Percentiles rank a stretch among this genome's conserved stretches.
Evolutionary conservation across 1,139 yeast genomes (phyloP).

Genomic region (Debaryomycetaceae sp.): DNA sequence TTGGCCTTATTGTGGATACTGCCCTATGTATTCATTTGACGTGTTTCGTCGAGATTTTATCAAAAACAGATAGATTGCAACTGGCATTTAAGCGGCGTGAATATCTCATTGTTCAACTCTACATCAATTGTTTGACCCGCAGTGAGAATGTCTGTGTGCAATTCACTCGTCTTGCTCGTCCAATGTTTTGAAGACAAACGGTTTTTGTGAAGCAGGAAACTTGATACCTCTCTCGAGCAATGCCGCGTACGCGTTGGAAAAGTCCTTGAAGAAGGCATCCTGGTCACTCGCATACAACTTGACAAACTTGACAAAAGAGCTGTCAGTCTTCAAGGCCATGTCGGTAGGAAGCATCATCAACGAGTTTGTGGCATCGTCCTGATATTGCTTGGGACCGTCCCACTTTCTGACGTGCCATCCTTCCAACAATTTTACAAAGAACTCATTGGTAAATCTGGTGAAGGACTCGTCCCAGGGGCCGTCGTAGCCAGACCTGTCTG

Average conservation of each 20-base stretch:
- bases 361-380: conserved; percentile 67
- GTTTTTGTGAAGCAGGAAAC: conserved; percentile 46
- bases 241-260: conserved; percentile 62
- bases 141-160: too few relatives aligned
- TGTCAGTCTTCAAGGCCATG: conserved; percentile 66
- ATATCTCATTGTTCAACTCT: too few relatives aligned
- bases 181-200: conserved; percentile 58
- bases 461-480: conserved; percentile 97
- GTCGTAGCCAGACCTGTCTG: conserved; percentile 64
- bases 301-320: conserved; percentile 61
- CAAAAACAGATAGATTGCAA: too few relatives aligned
- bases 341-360: conserved; percentile 92
- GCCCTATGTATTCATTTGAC: too few relatives aligned
- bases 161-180: conserved; percentile 52
- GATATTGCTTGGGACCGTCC: conserved; percentile 73
- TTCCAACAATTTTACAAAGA: conserved; percentile 65
- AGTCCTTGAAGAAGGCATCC: conserved; percentile 67
- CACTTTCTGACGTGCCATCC: conserved; percentile 78
- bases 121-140: too few relatives aligned
- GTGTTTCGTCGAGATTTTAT: too few relatives aligned
- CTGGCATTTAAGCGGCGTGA: too few relatives aligned
- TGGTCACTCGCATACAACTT: conserved; percentile 69
- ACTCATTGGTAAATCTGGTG: conserved; percentile 79
- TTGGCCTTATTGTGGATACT: too few relatives aligned
- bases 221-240: conserved; percentile 72